phyloP scores from a whole-genome alignment of 306 rosid species.

The Casuarina cunninghamiana region DNA sequence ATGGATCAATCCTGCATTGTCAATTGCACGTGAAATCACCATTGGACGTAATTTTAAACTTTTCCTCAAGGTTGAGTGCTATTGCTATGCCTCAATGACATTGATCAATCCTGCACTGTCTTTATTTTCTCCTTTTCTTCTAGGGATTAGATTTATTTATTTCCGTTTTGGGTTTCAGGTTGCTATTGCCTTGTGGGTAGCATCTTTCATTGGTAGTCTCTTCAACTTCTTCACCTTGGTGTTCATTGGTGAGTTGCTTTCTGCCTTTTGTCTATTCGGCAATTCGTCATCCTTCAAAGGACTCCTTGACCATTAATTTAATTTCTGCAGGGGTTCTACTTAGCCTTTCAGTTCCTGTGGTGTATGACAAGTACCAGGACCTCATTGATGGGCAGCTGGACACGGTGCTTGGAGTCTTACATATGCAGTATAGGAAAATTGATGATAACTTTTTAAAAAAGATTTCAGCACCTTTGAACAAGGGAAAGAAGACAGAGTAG shows the following conservation, averaged over 20 bases:
- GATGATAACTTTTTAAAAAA: constrained; percentile 55
- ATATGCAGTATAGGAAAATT: constrained; percentile 55
- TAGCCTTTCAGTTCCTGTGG: constrained; percentile 76
- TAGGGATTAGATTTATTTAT: neutral
- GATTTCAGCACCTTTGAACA: constrained; percentile 55
- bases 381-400: constrained; percentile 59
- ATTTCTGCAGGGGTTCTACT: constrained; percentile 67
- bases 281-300: neutral
- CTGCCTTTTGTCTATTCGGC: constrained; percentile 1
- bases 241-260: constrained; percentile 56
- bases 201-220: constrained; percentile 71
- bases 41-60: constrained; percentile 67
- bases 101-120: no score
- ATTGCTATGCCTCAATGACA: neutral
- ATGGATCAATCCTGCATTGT: constrained; percentile 62
- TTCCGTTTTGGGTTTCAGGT: constrained; percentile 55
- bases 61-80: constrained; percentile 57
- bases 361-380: constrained; percentile 87
- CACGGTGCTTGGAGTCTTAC: constrained; percentile 42
- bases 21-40: constrained; percentile 77
- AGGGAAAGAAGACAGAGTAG: constrained; percentile 89
- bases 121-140: constrained; percentile 1
- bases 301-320: neutral
- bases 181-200: constrained; percentile 54
- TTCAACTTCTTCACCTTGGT: constrained; percentile 73